phyloP scores from a whole-genome alignment of 768 basidiomycete genomes.

The Naganishia vaughanmartiniae region DNA sequence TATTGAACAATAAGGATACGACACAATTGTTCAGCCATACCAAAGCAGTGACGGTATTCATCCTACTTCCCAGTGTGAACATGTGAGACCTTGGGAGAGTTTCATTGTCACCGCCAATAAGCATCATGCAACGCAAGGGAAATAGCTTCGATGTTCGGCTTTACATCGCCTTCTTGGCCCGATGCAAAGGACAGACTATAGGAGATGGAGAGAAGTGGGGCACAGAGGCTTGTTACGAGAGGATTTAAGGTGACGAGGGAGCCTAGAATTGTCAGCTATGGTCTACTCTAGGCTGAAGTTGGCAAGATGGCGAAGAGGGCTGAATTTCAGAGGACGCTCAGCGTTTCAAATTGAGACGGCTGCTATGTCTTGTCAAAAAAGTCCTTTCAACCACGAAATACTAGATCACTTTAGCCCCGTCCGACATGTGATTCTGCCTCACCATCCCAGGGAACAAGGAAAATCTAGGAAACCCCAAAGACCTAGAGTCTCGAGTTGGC shows the following conservation, averaged over 20 bases:
- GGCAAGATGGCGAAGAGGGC: background rate
- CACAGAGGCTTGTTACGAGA: too few species aligned
- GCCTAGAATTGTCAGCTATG: too few species aligned
- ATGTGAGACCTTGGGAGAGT: background rate
- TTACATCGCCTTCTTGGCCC: background rate
- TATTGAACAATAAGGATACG: too few species aligned
- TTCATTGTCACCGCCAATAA: too few species aligned
- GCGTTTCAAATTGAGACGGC: background rate
- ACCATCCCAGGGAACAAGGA: background rate
- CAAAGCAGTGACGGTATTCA: background rate
- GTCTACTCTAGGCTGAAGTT: background rate
- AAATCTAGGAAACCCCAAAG: background rate
- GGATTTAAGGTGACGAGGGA: too few species aligned
- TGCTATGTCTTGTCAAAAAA: background rate
- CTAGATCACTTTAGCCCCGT: background rate
- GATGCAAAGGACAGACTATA: too few species aligned
- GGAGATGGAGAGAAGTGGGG: too few species aligned
- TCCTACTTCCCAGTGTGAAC: background rate
- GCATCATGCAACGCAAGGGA: too few species aligned
- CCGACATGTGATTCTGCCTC: background rate
- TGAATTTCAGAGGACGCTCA: background rate
- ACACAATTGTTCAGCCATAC: too few species aligned
- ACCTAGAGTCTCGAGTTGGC: too few species aligned
- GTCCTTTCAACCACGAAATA: background rate
- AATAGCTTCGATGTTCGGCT: background rate